Base-by-base conservation (phyloP, 139 green algal genomes). In the Zygnema cylindricum region DNA sequence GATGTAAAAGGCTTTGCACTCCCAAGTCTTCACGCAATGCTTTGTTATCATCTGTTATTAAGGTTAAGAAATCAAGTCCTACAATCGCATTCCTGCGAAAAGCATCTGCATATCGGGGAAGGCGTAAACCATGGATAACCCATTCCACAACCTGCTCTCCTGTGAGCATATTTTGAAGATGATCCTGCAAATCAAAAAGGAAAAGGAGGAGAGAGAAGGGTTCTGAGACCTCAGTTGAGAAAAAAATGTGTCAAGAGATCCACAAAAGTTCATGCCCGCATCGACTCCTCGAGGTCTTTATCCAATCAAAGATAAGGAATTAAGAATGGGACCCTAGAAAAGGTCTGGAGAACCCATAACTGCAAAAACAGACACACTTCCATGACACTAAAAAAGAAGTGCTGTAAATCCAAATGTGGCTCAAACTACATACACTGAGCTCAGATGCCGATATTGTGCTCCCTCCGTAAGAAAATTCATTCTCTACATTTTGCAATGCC, bases 81-180 rank as follows among this genome's bases (percentile, higher is more conserved):
- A 84, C 63, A 54, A 92, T 90, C 2, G 88, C 49, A 39, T 91
- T 91, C 36, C 32, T 49, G 2, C 25, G 25, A 54, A 92, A 92
- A 21, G 86, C 84, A 0, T 86, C 39, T 23, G 83, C 82, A 71
- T 92, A 92, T 76, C 90, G 88, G 1, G 88, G 88, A 0, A 92
- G 83, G 21, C 71, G 54, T 33, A 92, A 43, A 2, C 88, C 88
- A 54, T 92, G 88, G 0, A 36, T 33, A 21, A 92, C 86, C 88
- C 88, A 92, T 35, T 90, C 88, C 0, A 81, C 88, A 38, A 92
- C 88, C 25, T 39, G 33, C 25, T 92, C 83, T 23, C 36, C 81
- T 35, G 87, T 89, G 30, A 91, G 82, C 55, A 91, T 88, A 42
- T 88, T 32, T 0, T 79, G n/a, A 55, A 89, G 39, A 69, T 89